phyloP scores from a whole-genome alignment of 371 early-diverging fungal genomes.

The Ordospora pajunii region DNA sequence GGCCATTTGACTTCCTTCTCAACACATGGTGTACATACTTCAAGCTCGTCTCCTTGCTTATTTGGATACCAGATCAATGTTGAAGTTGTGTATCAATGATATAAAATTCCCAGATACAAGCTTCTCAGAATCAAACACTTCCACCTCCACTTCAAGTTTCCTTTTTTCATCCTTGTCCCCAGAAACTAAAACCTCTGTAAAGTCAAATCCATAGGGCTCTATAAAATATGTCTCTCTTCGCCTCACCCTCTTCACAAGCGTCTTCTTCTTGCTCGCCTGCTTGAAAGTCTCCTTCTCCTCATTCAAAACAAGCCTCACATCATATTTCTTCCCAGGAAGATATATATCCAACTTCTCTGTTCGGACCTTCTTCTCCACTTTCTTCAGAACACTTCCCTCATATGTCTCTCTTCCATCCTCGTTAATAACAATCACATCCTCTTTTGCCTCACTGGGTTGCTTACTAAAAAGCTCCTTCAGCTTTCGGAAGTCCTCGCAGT shows the following conservation, averaged over 20 bases:
- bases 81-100: constrained; percentile 10
- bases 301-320: constrained; percentile 24
- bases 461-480: background rate
- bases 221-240: constrained; percentile 9
- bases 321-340: constrained; percentile 21
- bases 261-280: background rate
- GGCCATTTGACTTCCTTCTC: background rate
- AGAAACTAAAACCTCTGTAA: constrained; percentile 12
- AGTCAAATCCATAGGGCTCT: constrained; percentile 20
- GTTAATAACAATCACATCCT: constrained; percentile 16
- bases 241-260: constrained; percentile 7
- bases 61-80: background rate
- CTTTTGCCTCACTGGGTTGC: background rate
- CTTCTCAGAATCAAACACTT: constrained; percentile 21
- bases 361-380: constrained; percentile 24
- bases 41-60: background rate
- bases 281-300: constrained; percentile 12
- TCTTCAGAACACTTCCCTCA: background rate
- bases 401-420: constrained; percentile 14
- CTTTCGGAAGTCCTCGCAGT: background rate
- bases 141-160: constrained; percentile 29
- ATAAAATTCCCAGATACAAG: background rate
- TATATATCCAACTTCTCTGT: constrained; percentile 11
- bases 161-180: constrained; percentile 5
- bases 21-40: background rate